Evolutionary conservation across 768 basidiomycete species (phyloP).

Genomic region (Cyathus striatus): DNA sequence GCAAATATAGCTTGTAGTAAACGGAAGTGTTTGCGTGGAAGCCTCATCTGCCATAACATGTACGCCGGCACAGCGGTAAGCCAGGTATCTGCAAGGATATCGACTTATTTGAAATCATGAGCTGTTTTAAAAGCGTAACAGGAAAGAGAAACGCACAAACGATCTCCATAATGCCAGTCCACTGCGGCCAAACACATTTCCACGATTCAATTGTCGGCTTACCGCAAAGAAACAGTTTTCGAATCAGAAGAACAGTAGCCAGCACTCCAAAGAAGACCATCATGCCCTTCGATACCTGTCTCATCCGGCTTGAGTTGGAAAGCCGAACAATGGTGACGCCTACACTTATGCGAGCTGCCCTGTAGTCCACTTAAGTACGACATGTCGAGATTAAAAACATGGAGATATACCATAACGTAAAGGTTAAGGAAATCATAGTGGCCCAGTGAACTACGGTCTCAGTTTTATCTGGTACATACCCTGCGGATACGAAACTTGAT

Average conservation of each 20-base stretch:
- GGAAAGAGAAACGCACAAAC: background rate
- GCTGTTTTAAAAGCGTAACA: background rate
- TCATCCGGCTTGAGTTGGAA: constrained; percentile 1
- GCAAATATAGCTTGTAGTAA: constrained; percentile 6
- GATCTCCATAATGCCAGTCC: constrained; percentile 1
- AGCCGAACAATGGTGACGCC: constrained; percentile 9
- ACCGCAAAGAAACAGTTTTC: constrained; percentile 7
- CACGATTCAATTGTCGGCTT: background rate
- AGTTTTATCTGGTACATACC: too few relatives aligned
- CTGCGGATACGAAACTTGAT: too few relatives aligned
- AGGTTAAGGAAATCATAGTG: too few relatives aligned
- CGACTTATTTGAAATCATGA: background rate
- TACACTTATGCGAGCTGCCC: constrained; percentile 7
- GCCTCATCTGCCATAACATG: constrained; percentile 7
- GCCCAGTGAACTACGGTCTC: too few relatives aligned
- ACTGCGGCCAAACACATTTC: background rate
- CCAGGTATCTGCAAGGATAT: constrained; percentile 8
- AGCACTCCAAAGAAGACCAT: constrained; percentile 3
- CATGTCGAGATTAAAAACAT: too few relatives aligned
- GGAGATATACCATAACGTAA: too few relatives aligned
- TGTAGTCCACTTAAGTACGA: too few relatives aligned
- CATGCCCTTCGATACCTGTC: background rate
- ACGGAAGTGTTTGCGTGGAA: constrained; percentile 1
- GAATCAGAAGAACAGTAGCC: constrained; percentile 2
- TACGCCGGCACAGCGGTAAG: constrained; percentile 5